These are phyloP conservation scores for Plasmodium malariae DNA, from an alignment of 169 alveolate genomes.

Conservation along the genomic window DNA sequence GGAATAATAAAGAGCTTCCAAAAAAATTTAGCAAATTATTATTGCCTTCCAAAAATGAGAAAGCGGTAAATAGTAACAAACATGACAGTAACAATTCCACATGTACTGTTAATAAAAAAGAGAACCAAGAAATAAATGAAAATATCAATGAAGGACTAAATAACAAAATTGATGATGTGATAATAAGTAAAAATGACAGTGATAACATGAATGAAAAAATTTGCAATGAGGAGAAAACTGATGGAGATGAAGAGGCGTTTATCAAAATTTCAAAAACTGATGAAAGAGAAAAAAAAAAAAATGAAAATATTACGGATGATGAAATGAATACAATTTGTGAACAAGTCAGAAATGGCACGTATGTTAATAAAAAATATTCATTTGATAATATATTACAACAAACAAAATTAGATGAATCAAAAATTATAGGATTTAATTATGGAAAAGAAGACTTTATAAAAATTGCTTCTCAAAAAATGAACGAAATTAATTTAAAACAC, in stretches of 20 bases:
- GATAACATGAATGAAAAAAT: background rate
- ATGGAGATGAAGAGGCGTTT: background rate
- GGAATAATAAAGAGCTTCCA: background rate
- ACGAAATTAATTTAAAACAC: constrained; percentile 49
- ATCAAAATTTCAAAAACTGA: background rate
- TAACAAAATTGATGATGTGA: background rate
- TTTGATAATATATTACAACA: constrained; percentile 21
- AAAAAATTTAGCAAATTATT: background rate
- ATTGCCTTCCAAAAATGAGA: background rate
- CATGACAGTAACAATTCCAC: background rate
- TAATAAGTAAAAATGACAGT: background rate
- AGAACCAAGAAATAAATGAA: background rate
- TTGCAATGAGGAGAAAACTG: background rate
- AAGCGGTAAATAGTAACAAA: background rate
- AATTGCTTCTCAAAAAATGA: constrained; percentile 60
- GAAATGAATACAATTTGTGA: constrained; percentile 44
- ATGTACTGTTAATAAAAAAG: background rate
- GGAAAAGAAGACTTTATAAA: constrained; percentile 9
- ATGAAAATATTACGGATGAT: background rate
- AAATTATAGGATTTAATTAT: constrained; percentile 43
- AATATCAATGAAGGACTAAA: background rate
- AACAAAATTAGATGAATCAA: constrained; percentile 14
- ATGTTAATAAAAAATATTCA: constrained; percentile 22
- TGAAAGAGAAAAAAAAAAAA: background rate
- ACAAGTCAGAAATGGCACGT: constrained; percentile 28